Conservation (phyloP, 257 asterid species). For the Solanum medicagineum region DNA sequence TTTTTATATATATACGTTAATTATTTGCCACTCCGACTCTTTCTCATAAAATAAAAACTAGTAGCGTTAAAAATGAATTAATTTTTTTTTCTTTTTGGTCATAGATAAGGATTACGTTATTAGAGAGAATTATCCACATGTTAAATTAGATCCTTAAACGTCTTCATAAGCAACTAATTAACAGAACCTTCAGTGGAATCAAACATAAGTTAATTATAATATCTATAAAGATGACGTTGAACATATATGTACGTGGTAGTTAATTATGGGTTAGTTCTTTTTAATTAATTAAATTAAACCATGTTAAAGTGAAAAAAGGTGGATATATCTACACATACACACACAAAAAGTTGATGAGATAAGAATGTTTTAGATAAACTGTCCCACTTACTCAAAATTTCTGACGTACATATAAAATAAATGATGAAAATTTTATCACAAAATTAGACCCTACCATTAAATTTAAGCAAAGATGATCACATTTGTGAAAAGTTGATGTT, state of each 20-base stretch:
- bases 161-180: conserved; percentile 2
- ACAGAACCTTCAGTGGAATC: conserved; percentile 8
- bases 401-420: not conserved
- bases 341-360: not conserved
- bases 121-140: conserved; percentile 11
- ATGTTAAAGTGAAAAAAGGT: not conserved
- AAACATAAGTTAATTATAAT: conserved; percentile 3
- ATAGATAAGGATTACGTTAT: not conserved
- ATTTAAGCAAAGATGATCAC: conserved; percentile 4
- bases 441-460: conserved; percentile 18
- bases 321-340: not conserved
- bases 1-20: not conserved
- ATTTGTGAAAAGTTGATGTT: conserved; percentile 10
- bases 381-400: not conserved
- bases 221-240: conserved; percentile 31
- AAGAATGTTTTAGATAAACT: not conserved
- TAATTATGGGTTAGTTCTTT: not conserved
- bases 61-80: not conserved
- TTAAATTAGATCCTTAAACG: not conserved
- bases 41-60: not conserved
- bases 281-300: not conserved
- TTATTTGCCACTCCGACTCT: not conserved
- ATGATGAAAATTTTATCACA: not conserved
- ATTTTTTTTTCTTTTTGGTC: not conserved
- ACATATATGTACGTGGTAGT: not conserved